Evolutionary conservation across 2,329 filamentous ascomycete species (phyloP).

Genomic region (Zymoseptoria passerinii): DNA sequence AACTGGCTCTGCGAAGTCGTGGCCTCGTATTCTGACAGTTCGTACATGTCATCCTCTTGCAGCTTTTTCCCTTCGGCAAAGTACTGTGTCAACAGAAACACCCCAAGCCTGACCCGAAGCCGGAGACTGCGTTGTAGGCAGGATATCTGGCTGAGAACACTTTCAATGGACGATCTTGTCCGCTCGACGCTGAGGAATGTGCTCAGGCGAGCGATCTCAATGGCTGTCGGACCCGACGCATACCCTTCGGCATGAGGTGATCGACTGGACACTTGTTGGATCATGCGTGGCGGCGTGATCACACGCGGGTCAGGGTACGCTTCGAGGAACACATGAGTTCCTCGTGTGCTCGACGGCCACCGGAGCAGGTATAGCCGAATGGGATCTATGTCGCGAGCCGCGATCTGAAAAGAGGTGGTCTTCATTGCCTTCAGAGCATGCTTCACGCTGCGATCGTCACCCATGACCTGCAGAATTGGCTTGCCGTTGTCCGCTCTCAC

Average conservation of each 20-base stretch:
- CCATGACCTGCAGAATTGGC: conserved; percentile 27
- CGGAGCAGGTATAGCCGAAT: conserved; percentile 23
- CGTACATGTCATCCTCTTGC: conserved; percentile 15
- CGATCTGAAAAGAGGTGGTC: conserved; percentile 33
- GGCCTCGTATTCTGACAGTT: conserved; percentile 25
- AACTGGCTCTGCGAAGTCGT: conserved; percentile 28
- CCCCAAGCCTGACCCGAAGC: conserved; percentile 31
- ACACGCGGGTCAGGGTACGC: conserved; percentile 8
- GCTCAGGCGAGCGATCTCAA: background rate
- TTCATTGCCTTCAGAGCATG: conserved; percentile 30
- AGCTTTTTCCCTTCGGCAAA: no score
- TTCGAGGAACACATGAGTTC: conserved; percentile 13
- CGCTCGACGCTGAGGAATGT: conserved; percentile 6
- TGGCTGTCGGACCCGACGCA: background rate
- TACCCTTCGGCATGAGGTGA: conserved; percentile 11
- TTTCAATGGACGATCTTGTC: conserved; percentile 15
- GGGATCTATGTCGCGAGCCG: conserved; percentile 21
- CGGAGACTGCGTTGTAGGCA: conserved; percentile 29
- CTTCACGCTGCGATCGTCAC: conserved; percentile 20
- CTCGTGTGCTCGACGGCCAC: conserved; percentile 8
- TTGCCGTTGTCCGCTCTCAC: conserved; percentile 12
- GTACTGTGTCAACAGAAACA: conserved; percentile 23
- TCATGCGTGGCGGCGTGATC: background rate
- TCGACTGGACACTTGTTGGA: conserved; percentile 2
- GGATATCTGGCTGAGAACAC: conserved; percentile 24